These are phyloP conservation scores for Poa annua DNA, from an alignment of 176 grass and related monocot species.

Conservation along the genomic window DNA sequence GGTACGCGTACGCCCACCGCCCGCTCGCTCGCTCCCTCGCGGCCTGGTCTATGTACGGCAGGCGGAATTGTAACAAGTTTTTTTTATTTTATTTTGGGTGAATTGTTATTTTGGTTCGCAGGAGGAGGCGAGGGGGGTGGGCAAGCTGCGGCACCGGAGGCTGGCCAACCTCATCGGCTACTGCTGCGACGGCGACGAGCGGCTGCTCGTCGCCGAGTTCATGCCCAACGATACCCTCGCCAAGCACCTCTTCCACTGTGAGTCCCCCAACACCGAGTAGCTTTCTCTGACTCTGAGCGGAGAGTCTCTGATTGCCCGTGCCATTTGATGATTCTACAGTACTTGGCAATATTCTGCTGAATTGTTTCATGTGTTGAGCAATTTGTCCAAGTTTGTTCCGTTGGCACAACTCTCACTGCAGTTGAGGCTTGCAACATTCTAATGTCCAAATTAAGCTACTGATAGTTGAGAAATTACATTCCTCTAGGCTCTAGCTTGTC, in stretches of 20 bases:
- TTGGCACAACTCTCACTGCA: background rate
- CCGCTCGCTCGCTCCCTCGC: no score
- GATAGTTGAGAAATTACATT: background rate
- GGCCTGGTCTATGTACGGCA: background rate
- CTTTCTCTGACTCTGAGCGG: background rate
- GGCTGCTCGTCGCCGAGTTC: conserved; percentile 81
- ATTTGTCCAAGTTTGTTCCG: background rate
- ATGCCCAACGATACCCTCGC: conserved; percentile 88
- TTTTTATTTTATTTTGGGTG: conserved; percentile 14
- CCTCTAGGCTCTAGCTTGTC: background rate
- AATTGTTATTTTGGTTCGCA: conserved; percentile 37
- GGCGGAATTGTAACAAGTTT: background rate
- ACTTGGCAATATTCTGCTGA: background rate
- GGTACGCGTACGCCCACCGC: conserved; percentile 36
- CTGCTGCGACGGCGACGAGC: conserved; percentile 78
- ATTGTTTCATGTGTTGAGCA: background rate
- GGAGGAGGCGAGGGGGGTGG: conserved; percentile 77
- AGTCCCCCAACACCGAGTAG: conserved; percentile 3
- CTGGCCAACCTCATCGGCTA: conserved; percentile 84
- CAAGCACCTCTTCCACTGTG: conserved; percentile 87
- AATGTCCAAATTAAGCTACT: background rate
- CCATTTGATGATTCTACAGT: conserved; percentile 9
- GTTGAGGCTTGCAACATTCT: background rate
- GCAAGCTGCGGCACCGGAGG: conserved; percentile 64
- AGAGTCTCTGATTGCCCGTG: background rate